Evolutionary conservation across 805 yeast species (phyloP).

Genomic region (Kregervanrija fluxuum): DNA sequence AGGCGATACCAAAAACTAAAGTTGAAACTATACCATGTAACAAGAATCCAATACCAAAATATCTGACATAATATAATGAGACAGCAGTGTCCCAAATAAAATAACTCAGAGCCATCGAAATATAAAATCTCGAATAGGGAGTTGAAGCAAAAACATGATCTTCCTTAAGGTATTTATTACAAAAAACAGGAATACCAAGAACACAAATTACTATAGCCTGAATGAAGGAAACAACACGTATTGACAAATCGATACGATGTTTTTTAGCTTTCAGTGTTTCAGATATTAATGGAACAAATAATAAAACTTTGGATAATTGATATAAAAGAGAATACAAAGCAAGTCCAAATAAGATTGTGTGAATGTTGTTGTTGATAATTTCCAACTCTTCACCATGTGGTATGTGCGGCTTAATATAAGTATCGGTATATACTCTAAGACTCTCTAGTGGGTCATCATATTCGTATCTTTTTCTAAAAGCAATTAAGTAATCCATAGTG

Average conservation of each 20-base stretch:
- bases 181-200: conserved; percentile 24
- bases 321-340: conserved; percentile 13
- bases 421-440: conserved; percentile 14
- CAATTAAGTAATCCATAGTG: conserved; percentile 7
- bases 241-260: conserved; percentile 22
- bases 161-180: conserved; percentile 19
- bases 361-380: conserved; percentile 13
- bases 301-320: conserved; percentile 10
- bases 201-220: conserved; percentile 26
- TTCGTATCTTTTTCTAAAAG: conserved; percentile 9
- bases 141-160: conserved; percentile 28
- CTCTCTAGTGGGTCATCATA: conserved; percentile 20
- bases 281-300: conserved; percentile 10
- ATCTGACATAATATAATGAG: conserved; percentile 20
- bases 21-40: conserved; percentile 31
- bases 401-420: conserved; percentile 17
- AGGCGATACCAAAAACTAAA: conserved; percentile 23
- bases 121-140: conserved; percentile 27
- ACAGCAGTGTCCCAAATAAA: conserved; percentile 31
- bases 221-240: conserved; percentile 28
- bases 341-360: conserved; percentile 16
- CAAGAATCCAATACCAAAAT: conserved; percentile 29
- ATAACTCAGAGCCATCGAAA: conserved; percentile 27
- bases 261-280: conserved; percentile 12
- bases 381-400: conserved; percentile 5